Percentiles rank a stretch among this genome's conserved stretches.
phyloP scores from a whole-genome alignment of 1,284 basidiomycete genomes.

The Cerioporus squamosus region DNA sequence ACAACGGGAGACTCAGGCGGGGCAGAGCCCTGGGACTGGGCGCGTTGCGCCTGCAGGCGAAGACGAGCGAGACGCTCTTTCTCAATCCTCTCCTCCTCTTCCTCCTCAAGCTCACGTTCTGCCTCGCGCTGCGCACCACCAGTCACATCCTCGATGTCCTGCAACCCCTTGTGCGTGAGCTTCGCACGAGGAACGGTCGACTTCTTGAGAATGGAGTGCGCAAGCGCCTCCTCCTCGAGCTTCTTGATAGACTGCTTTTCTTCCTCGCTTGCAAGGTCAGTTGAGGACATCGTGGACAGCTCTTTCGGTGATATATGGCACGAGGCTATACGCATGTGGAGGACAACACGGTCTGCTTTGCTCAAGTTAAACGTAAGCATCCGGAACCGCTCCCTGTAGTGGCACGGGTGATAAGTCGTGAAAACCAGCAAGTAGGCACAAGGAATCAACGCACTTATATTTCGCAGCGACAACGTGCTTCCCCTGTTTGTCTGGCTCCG shows the following conservation, averaged over 20 bases:
- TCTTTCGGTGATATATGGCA: slow-evolving; percentile 66
- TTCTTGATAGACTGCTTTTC: slow-evolving; percentile 78
- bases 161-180: slow-evolving; percentile 87
- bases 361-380: slow-evolving; percentile 82
- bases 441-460: slow-evolving; percentile 69
- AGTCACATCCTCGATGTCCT: slow-evolving; percentile 81
- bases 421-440: background rate
- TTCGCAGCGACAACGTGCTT: slow-evolving; percentile 68
- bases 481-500: slow-evolving; percentile 78
- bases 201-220: slow-evolving; percentile 81
- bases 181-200: slow-evolving; percentile 76
- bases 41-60: slow-evolving; percentile 41
- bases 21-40: slow-evolving; percentile 46
- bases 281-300: slow-evolving; percentile 82
- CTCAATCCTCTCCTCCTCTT: slow-evolving; percentile 63
- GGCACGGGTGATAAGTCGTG: slow-evolving; percentile 10
- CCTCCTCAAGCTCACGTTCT: slow-evolving; percentile 57
- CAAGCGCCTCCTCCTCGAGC: slow-evolving; percentile 79
- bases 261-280: slow-evolving; percentile 85
- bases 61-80: slow-evolving; percentile 63
- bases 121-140: slow-evolving; percentile 56
- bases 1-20: slow-evolving; percentile 68
- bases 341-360: slow-evolving; percentile 71
- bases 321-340: slow-evolving; percentile 77
- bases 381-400: slow-evolving; percentile 76